Evolutionary conservation across 2,329 filamentous ascomycete genomes (phyloP).

Genomic region (Ophiostoma angusticollis): DNA sequence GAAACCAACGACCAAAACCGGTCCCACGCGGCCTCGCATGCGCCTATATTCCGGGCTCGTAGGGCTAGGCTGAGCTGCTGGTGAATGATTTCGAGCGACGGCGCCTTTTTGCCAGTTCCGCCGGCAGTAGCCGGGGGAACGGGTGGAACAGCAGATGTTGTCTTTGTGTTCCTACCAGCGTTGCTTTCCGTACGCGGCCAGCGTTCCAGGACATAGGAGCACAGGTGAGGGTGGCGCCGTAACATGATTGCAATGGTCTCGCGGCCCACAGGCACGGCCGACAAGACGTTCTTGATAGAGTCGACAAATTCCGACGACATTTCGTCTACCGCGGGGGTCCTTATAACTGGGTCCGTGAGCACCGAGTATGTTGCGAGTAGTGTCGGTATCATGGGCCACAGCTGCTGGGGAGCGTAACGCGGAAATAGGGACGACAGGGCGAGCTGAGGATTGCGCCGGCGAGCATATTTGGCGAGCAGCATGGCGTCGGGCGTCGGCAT

Average conservation of each 20-base stretch:
- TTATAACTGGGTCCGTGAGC: conserved; percentile 22
- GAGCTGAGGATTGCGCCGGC: conserved; percentile 13
- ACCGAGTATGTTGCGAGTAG: conserved; percentile 27
- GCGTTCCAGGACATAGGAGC: conserved; percentile 13
- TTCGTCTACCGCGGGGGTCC: conserved; percentile 10
- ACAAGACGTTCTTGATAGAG: conserved; percentile 15
- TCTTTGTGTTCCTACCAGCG: not conserved
- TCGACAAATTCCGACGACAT: conserved; percentile 17
- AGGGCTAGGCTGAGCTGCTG: conserved; percentile 18
- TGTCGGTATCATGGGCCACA: conserved; percentile 21
- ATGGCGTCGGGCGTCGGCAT: conserved; percentile 8
- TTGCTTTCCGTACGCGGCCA: conserved; percentile 7
- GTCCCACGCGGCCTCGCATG: conserved; percentile 18
- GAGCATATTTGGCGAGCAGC: conserved; percentile 9
- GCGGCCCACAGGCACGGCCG: conserved; percentile 6
- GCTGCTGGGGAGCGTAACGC: conserved; percentile 16
- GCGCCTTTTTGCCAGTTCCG: not conserved
- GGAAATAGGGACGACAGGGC: conserved; percentile 25
- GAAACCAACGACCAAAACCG: conserved; percentile 18
- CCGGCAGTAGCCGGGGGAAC: not conserved
- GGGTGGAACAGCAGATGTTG: not conserved
- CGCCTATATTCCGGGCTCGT: conserved; percentile 15
- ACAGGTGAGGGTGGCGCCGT: conserved; percentile 11
- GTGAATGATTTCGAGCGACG: conserved; percentile 13
- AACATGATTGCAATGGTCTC: conserved; percentile 14